Evolutionary conservation across 345 rosid genomes (phyloP), one percentile per base, ranked within the genome.

Genomic region (Populus nigra): DNA sequence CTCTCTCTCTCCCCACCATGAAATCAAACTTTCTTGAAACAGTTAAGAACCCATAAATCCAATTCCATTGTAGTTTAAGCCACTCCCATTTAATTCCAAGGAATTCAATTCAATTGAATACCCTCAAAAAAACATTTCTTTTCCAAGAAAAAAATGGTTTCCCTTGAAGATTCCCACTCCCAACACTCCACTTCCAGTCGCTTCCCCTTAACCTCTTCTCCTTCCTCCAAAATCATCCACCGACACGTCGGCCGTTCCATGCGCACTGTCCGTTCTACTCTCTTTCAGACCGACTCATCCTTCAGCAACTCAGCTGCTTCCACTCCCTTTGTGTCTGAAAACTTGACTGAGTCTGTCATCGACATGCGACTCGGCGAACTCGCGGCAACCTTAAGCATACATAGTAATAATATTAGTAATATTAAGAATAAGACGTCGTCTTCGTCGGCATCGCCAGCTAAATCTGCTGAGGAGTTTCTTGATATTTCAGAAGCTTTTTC

Each of bases 301-400:
- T 71, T 89, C 38, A 87, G 86, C 49, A 81, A 70, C 68, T 85
- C 63, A n/a, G 63, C 63, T 9, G 15, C 27, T n/a, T 59, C 63
- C 11, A 59, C 63, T 59, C 29, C 93, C 49, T 87, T 74, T 77
- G 85, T 78, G 63, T 92, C 97, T 67, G 98, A 93, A 80, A 93
- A 90, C 76, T 75, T 96, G 0, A 80, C 97, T 4, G 99, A 93
- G 17, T 93, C 98, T 17, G 92, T 90, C 77, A 83, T 93, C 82
- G 97, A 96, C 84, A 88, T 93, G 93, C 88, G 90, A 10, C 97
- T 93, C 62, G 96, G 95, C 8, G 97, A 92, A 77, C 97, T 96
- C 38, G 97, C 89, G 8, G 66, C 78, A 23, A 47, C 93, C 35
- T 94, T 88, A 5, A 72, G 74, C 22, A 45, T 80, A 16, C 68